Percentiles rank a stretch among this genome's conserved stretches.
Conservation (phyloP, 2,329 filamentous ascomycete genomes). For the Fusarium keratoplasticum region DNA sequence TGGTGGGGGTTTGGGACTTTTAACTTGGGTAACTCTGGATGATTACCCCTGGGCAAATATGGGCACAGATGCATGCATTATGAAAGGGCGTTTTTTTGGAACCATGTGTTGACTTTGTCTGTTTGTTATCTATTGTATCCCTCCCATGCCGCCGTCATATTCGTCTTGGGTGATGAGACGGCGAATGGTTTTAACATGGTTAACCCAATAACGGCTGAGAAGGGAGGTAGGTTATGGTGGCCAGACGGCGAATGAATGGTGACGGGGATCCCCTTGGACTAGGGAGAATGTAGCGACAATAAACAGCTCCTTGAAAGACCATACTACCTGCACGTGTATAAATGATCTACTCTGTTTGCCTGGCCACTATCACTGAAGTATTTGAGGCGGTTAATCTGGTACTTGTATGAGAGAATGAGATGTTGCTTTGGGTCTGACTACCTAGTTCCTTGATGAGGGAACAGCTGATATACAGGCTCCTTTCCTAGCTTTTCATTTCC, state of each 20-base stretch:
- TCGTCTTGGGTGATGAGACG: conserved; percentile 77
- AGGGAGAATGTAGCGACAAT: neutral
- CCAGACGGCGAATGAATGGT: conserved; percentile 35
- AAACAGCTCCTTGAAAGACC: neutral
- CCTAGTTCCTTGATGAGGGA: neutral
- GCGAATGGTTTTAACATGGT: conserved; percentile 68
- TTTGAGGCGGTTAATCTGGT: neutral
- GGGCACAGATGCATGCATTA: conserved; percentile 40
- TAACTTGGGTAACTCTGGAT: conserved; percentile 22
- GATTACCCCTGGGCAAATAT: conserved; percentile 18
- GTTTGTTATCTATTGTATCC: conserved; percentile 5
- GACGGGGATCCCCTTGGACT: neutral
- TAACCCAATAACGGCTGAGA: neutral
- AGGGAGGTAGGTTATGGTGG: conserved; percentile 27
- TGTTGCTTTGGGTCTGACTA: neutral
- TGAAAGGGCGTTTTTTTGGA: conserved; percentile 41
- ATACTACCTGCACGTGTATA: neutral
- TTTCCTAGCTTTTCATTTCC: neutral
- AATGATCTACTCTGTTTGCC: neutral
- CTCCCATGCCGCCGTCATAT: neutral
- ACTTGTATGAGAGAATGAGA: neutral
- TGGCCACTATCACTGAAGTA: neutral
- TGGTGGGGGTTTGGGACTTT: conserved; percentile 5
- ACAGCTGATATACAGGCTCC: neutral
- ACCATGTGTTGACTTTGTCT: conserved; percentile 17